Base-by-base conservation (phyloP, 176 grass and related monocot genomes). In the Stipa capillata region DNA sequence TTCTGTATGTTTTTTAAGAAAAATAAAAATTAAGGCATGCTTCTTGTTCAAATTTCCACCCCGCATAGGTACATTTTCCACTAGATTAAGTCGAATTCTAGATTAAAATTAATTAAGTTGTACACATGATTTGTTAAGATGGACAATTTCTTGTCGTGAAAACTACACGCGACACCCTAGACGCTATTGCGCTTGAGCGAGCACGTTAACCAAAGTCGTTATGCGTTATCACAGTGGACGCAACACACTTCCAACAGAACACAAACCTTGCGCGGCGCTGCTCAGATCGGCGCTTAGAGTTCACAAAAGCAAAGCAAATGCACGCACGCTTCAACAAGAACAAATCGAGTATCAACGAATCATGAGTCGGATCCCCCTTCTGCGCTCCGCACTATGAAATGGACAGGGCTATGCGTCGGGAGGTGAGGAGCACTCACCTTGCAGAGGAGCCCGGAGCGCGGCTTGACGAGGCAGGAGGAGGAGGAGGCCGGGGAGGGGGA, bases 401-500 rank as follows among this genome's bases (percentile, higher is more conserved):
- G 59, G 78, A 25, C n/a, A 18, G 39, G 63, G 28, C n/a, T n/a
- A n/a, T n/a, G 17, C 18, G 9, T 2, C 1, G 34, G 4, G 23
- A 57, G 20, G 65, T 9, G 7, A 5, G 17, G 33, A 42, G 35
- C 24, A n/a, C 7, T 32, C 6, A 88, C 86, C 86, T 88, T 88
- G 86, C 81, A 74, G 69, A 69, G 47, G 76, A 74, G 51, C 42
- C 81, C 58, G 43, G 41, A 13, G 13, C 81, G 81, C 51, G 61
- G 76, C 69, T 69, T 80, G 81, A 20, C 13, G 81, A 35, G 57
- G 76, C 32, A 58, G 42, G 48, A 50, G 33, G 59, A 68, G 6
- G 67, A 67, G 57, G 75, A 28, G 28, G 65, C 37, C 28, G 79
- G 37, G 59, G 74, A 60, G 6, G 51, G 59, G 14, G 86, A 84